phyloP scores from a whole-genome alignment of 257 asterid genomes.

The Coffea eugenioides region DNA sequence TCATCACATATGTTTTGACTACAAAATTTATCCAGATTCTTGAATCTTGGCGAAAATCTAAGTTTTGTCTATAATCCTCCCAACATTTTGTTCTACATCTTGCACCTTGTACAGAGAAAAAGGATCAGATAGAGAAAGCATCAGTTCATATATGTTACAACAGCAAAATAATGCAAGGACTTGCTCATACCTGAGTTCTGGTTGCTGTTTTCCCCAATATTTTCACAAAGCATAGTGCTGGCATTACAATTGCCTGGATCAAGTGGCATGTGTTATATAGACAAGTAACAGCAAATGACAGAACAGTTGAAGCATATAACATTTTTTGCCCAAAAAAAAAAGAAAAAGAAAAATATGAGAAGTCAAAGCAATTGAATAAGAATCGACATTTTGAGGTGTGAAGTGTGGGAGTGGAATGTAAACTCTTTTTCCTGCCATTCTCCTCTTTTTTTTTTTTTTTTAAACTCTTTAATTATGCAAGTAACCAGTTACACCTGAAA shows the following conservation, averaged over 20 bases:
- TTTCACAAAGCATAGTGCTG: slow-evolving; percentile 68
- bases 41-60: background rate
- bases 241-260: slow-evolving; percentile 63
- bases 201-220: slow-evolving; percentile 60
- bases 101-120: background rate
- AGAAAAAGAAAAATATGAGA: background rate
- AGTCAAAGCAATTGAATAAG: background rate
- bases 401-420: too few species aligned
- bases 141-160: background rate
- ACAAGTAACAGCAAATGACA: background rate
- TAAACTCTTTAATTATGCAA: too few species aligned
- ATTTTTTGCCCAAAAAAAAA: background rate
- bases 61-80: background rate
- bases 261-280: background rate
- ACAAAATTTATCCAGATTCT: background rate
- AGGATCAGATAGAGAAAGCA: background rate
- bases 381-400: background rate
- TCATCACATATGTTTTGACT: background rate
- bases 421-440: background rate
- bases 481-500: background rate
- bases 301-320: background rate
- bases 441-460: background rate
- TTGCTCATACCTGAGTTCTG: slow-evolving; percentile 48
- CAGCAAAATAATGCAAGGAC: background rate
- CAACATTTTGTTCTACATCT: background rate